These are phyloP conservation scores for Penicillium sp. DNA, from an alignment of 2,329 filamentous ascomycete species.

Conservation along the genomic window DNA sequence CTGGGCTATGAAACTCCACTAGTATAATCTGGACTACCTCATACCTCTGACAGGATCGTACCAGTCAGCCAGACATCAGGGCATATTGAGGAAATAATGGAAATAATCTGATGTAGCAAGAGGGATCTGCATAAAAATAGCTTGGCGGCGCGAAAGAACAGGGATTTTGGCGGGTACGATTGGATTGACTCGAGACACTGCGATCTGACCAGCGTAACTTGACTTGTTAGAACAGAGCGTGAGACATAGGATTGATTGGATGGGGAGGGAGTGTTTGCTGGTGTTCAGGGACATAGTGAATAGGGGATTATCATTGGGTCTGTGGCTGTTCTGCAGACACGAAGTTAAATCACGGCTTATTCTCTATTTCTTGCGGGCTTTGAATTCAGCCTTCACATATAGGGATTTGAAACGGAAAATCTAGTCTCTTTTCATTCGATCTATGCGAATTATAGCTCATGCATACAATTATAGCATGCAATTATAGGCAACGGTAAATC, in stretches of 20 bases:
- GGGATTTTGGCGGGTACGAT: not conserved
- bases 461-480: not conserved
- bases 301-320: conserved; percentile 1
- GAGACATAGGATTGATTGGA: not conserved
- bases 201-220: no score
- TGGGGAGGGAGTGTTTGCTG: no score
- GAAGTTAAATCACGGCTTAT: not conserved
- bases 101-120: not conserved
- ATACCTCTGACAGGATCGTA: not conserved
- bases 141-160: not conserved
- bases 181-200: not conserved
- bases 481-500: not conserved
- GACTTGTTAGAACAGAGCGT: no score
- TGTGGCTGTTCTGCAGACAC: conserved; percentile 7
- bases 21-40: no score
- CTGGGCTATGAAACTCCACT: no score
- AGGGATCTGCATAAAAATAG: not conserved
- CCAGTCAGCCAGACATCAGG: not conserved
- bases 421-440: conserved; percentile 2
- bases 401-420: not conserved
- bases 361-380: not conserved
- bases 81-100: not conserved
- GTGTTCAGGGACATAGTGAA: conserved; percentile 14
- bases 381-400: not conserved
- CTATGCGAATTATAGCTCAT: not conserved